Evolutionary conservation across 2,329 filamentous ascomycete species (phyloP).

Genomic region (Fonsecaea erecta): DNA sequence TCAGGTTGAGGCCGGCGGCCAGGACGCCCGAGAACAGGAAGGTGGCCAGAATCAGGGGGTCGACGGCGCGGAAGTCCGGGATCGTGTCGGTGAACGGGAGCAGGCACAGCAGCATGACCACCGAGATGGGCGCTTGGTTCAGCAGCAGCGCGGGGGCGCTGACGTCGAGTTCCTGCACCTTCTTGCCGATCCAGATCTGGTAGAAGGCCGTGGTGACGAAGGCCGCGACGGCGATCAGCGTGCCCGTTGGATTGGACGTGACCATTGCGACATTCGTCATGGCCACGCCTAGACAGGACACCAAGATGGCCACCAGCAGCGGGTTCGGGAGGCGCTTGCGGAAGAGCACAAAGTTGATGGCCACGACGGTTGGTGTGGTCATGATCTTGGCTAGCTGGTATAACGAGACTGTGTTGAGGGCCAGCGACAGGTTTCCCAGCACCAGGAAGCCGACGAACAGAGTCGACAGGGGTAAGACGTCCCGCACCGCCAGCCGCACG

Average conservation of each 20-base stretch:
- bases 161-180: conserved; percentile 23
- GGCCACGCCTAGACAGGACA: conserved; percentile 62
- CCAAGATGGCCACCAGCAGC: conserved; percentile 3
- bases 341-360: conserved; percentile 20
- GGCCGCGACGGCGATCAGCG: conserved; percentile 17
- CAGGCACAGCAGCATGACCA: conserved; percentile 4
- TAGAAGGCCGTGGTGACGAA: conserved; percentile 24
- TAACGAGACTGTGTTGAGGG: conserved; percentile 20
- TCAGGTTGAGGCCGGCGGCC: conserved; percentile 18
- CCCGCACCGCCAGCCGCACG: conserved; percentile 9
- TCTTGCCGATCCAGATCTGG: conserved; percentile 29
- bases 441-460: conserved; percentile 24
- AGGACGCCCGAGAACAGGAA: conserved; percentile 21
- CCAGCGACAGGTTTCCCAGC: conserved; percentile 24
- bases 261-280: conserved; percentile 49
- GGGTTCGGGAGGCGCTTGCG: conserved; percentile 42
- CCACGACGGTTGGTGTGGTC: conserved; percentile 26
- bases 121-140: conserved; percentile 22
- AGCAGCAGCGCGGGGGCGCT: conserved; percentile 18
- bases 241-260: conserved; percentile 13
- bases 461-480: conserved; percentile 17
- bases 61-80: conserved; percentile 6
- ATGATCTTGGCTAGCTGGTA: conserved; percentile 28
- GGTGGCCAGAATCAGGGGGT: not conserved
- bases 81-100: conserved; percentile 15